These are phyloP conservation scores for Paxillus involutus DNA, from an alignment of 768 basidiomycete genomes.

Conservation along the genomic window DNA sequence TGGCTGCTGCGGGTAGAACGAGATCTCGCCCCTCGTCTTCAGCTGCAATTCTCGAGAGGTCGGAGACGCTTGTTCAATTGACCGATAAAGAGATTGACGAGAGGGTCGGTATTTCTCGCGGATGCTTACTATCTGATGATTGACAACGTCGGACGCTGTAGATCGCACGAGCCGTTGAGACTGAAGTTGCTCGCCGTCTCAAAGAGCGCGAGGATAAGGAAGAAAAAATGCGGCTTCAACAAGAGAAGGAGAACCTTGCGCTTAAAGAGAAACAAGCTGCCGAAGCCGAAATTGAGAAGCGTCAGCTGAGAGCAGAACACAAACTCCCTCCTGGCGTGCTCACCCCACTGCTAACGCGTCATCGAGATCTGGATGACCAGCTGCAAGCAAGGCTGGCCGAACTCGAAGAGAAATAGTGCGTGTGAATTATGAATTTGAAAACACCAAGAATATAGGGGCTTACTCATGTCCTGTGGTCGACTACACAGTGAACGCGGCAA, in stretches of 20 bases:
- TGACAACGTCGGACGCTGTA: conserved; percentile 21
- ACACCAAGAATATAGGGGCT: conserved; percentile 10
- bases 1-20: conserved; percentile 9
- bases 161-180: conserved; percentile 76
- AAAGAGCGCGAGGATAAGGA: conserved; percentile 41
- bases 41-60: conserved; percentile 12
- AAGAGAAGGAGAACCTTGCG: conserved; percentile 28
- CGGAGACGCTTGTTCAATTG: conserved; percentile 29
- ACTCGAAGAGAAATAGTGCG: conserved; percentile 73
- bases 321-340: conserved; percentile 42
- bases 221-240: conserved; percentile 27
- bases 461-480: neutral
- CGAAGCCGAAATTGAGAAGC: conserved; percentile 9
- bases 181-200: conserved; percentile 67
- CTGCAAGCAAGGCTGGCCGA: conserved; percentile 63
- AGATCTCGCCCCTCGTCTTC: conserved; percentile 20
- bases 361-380: conserved; percentile 69
- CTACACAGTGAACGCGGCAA: conserved; percentile 54
- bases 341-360: conserved; percentile 61
- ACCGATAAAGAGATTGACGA: conserved; percentile 77
- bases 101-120: conserved; percentile 43
- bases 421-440: conserved; percentile 13
- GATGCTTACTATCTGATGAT: neutral
- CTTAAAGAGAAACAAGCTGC: conserved; percentile 11
- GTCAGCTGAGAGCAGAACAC: conserved; percentile 7